A percentile compares a stretch with the other conserved stretches of the same genome.
Conservation (phyloP, 129 eudicot species). For the Pulicaria dysenterica region DNA sequence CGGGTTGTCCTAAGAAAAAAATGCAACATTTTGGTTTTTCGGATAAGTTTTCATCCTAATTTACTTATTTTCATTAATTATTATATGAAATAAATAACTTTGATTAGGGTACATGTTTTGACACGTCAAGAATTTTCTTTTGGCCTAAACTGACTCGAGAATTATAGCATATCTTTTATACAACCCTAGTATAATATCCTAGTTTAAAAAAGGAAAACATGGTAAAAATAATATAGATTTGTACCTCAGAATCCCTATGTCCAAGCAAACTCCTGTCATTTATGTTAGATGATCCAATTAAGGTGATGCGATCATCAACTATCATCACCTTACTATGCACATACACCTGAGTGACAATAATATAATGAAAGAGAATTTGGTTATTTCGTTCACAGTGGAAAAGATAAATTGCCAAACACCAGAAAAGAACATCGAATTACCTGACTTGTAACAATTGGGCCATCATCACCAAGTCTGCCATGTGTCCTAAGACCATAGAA, state of each 20-base stretch:
- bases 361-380: background rate
- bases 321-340: slow-evolving; percentile 97
- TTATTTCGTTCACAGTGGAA: slow-evolving; percentile 11
- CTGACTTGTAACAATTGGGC: slow-evolving; percentile 88
- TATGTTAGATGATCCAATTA: slow-evolving; percentile 90
- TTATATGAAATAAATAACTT: background rate
- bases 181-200: background rate
- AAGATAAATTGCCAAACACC: background rate
- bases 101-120: background rate
- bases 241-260: slow-evolving; percentile 96
- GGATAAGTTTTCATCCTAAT: background rate
- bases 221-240: background rate
- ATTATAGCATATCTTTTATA: background rate
- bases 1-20: background rate
- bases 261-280: slow-evolving; percentile 98
- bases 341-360: slow-evolving; percentile 59
- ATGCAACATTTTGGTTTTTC: background rate
- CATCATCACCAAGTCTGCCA: slow-evolving; percentile 78
- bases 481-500: slow-evolving; percentile 90
- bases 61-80: background rate
- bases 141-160: background rate
- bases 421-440: slow-evolving; percentile 40
- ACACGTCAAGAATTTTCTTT: background rate
- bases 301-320: slow-evolving; percentile 73
- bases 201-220: background rate